phyloP scores from a whole-genome alignment of 73 alveolate species.

The Paramecium caudatum region DNA sequence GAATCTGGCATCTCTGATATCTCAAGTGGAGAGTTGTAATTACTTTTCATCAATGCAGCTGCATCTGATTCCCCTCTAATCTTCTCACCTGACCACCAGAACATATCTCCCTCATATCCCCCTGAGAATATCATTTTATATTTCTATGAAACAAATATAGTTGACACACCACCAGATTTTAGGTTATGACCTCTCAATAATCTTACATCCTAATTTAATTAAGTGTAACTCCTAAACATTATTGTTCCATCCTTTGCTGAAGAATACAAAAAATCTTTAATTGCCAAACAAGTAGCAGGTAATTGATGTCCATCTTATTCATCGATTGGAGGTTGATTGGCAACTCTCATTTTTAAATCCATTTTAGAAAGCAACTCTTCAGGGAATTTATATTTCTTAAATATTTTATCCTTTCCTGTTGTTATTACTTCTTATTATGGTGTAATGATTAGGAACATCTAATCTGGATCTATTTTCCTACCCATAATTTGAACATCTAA shows the following conservation, averaged over 20 bases:
- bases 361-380: constrained; percentile 88
- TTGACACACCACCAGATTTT: constrained; percentile 92
- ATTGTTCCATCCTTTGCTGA: constrained; percentile 96
- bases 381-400: constrained; percentile 93
- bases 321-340: constrained; percentile 93
- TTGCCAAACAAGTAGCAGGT: constrained; percentile 81
- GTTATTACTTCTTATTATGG: constrained; percentile 69
- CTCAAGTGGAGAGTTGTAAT: background rate
- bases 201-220: constrained; percentile 81
- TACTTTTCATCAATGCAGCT: constrained; percentile 75
- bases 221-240: constrained; percentile 86
- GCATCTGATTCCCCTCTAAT: constrained; percentile 79
- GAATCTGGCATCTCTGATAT: constrained; percentile 75
- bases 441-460: constrained; percentile 25
- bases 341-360: constrained; percentile 86
- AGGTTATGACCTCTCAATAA: constrained; percentile 92
- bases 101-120: constrained; percentile 95
- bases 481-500: constrained; percentile 54
- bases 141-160: constrained; percentile 86
- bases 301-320: constrained; percentile 94
- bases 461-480: constrained; percentile 72
- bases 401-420: constrained; percentile 93
- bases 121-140: constrained; percentile 89
- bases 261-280: constrained; percentile 85
- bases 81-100: constrained; percentile 87